Evolutionary conservation across 2,329 filamentous ascomycete genomes (phyloP).

Genomic region (Trichoderma afroharzianum): DNA sequence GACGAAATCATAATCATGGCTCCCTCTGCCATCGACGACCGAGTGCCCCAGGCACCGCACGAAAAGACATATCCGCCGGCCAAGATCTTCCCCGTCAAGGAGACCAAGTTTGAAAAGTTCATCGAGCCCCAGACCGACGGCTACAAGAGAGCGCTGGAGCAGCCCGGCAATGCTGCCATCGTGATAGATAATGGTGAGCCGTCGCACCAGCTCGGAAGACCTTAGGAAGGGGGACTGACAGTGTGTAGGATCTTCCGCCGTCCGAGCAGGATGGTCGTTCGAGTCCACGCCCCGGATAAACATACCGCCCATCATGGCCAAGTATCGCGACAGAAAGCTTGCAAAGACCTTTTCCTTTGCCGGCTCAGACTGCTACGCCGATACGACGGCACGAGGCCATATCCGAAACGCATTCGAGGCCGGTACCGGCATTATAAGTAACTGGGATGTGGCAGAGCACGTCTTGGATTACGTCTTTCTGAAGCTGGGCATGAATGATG

Average conservation of each 20-base stretch:
- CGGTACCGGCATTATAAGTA: slow-evolving; percentile 86
- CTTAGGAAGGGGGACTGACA: slow-evolving; percentile 20
- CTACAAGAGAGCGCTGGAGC: slow-evolving; percentile 62
- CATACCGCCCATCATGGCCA: slow-evolving; percentile 86
- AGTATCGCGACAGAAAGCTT: slow-evolving; percentile 91
- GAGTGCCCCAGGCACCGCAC: slow-evolving; percentile 34
- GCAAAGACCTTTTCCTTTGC: slow-evolving; percentile 90
- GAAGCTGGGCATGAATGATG: slow-evolving; percentile 81
- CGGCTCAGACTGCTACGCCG: slow-evolving; percentile 87
- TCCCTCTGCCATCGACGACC: slow-evolving; percentile 50
- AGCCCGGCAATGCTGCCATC: slow-evolving; percentile 66
- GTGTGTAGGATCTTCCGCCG: slow-evolving; percentile 70
- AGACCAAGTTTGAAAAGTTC: slow-evolving; percentile 57
- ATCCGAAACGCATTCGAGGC: slow-evolving; percentile 88
- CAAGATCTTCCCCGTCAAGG: slow-evolving; percentile 58
- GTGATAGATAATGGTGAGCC: slow-evolving; percentile 92
- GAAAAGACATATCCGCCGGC: slow-evolving; percentile 49
- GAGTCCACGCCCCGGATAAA: slow-evolving; percentile 75
- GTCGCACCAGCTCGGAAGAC: neutral
- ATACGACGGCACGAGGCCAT: slow-evolving; percentile 88
- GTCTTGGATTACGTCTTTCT: slow-evolving; percentile 91
- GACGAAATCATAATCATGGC: slow-evolving; percentile 46
- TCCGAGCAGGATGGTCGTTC: slow-evolving; percentile 95
- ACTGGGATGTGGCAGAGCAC: slow-evolving; percentile 97
- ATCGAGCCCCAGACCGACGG: slow-evolving; percentile 59